Evolutionary conservation across 2,329 filamentous ascomycete genomes (phyloP), one percentile per base, ranked within the genome.

Genomic region (Leptosphaerulina australis): DNA sequence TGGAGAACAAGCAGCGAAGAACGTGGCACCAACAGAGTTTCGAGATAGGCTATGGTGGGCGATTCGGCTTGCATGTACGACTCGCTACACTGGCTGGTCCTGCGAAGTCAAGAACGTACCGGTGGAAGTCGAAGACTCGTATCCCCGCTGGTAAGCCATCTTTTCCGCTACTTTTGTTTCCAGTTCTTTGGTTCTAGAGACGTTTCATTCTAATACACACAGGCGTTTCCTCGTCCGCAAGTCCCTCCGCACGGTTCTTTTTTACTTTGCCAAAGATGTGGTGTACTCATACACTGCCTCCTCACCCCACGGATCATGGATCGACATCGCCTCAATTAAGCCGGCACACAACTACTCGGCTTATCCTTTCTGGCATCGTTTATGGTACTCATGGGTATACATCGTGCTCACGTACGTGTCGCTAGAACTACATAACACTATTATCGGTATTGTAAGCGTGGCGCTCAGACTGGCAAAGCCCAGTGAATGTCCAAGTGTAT

Each of bases 51-150:
- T 59, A 2, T 68, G 64, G 64, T 68, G 62, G 62, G 62, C 39
- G 1, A n/a, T 51, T 1, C 41, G 58, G 10, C 44, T 67, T 3
- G 25, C 44, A 0, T 49, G 49, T 6, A 59, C 58, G n/a, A 57
- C 43, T 8, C 53, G 67, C 11, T 64, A 63, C 35, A 39, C 58
- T 0, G 65, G 67, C 4, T 70, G 66, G 66, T 62, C 58, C 7
- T 44, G 57, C 15, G 62, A 70, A 29, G 60, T 61, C 20, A 68
- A 68, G 45, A 65, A 67, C 28, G 58, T 66, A 15, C 58, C 52
- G 2, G 38, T 58, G 15, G 59, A 63, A 31, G 56, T 62, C 20
- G 38, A 50, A 11, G 21, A 48, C 1, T 31, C 47, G 25, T 66
- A 63, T 56, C 51, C 66, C 2, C 48, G 57, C 21, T 57, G 53